Evolutionary conservation across 129 eudicot genomes (phyloP), one percentile per base, ranked within the genome.

Genomic region (Chrysanthemum lavandulifolium): DNA sequence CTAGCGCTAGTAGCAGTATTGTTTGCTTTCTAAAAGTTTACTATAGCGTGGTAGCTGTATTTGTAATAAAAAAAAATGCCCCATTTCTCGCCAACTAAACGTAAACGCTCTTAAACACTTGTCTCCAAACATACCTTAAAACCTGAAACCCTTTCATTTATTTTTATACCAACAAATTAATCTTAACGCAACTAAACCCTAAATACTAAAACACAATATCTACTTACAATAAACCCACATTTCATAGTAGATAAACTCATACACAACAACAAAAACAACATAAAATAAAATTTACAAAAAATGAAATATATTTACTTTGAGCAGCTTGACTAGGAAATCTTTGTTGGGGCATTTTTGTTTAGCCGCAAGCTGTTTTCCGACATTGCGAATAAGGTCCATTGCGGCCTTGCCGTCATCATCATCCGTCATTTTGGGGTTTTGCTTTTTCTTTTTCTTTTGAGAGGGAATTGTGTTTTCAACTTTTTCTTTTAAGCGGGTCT

Each of bases 321-420:
- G 96, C 53, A 86, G 43, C 48, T 90, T 90, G 54, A 90, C 77
- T 56, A 94, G 82, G 54, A 69, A 61, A 59, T 83, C 96, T 73
- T 94, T 90, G 88, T 84, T 73, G 59, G 96, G 97, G 53, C 94
- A 85, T 67, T 78, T 75, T 74, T 84, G 79, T 49, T 49, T 72
- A 31, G 85, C 78, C 11, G 67, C 82, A 61, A 94, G 89, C 67
- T 88, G 90, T 43, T 90, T 80, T 49, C 91, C 94, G n/a, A 94
- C 74, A 29, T 78, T 88, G 65, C 65, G 43, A 69, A 94, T 73
- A 55, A 88, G 65, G 68, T 79, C 43, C 76, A 67, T 71, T 14
- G 90, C 87, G 36, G 78, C 78, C 73, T 76, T 76, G 2, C 79
- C 81, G 73, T 77, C 84, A 53, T 65, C 65, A 57, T 83, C 91